These are phyloP conservation scores for Diospyros kaki DNA, from an alignment of 148 eudicot species.

Conservation along the genomic window DNA sequence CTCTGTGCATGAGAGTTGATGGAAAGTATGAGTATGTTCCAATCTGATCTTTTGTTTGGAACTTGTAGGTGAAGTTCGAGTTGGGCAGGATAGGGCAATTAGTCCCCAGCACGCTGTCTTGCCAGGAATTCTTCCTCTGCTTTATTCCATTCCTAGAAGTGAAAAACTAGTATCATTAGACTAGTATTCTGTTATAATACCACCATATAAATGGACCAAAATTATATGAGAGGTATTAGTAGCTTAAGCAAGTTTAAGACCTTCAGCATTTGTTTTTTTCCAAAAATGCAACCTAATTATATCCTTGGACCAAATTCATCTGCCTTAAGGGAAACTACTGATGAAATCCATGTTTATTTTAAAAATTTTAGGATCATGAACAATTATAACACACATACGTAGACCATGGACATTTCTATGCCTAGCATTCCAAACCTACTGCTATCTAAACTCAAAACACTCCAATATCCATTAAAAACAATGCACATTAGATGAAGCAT, in stretches of 20 bases:
- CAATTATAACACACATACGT: no score
- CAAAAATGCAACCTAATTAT: neutral
- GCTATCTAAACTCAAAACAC: neutral
- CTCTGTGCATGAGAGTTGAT: constrained; percentile 75
- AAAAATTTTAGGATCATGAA: no score
- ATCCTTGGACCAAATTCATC: neutral
- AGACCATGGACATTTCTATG: no score
- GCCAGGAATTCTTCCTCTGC: constrained; percentile 97
- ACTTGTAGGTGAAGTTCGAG: constrained; percentile 68
- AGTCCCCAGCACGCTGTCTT: constrained; percentile 89
- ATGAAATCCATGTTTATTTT: neutral
- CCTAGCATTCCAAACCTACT: no score
- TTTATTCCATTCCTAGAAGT: constrained; percentile 79
- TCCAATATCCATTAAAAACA: neutral
- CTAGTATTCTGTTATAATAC: no score
- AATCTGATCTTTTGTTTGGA: constrained; percentile 89
- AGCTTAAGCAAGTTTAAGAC: no score
- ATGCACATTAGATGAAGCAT: neutral
- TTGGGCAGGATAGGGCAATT: constrained; percentile 82
- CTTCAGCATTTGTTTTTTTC: neutral
- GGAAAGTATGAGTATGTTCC: constrained; percentile 87
- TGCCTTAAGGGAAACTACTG: neutral
- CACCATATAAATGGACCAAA: no score
- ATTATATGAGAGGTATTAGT: no score
- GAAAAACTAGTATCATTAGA: neutral